These are phyloP conservation scores for Marasmius tenuissimus DNA, from an alignment of 1,284 basidiomycete species.

Conservation along the genomic window DNA sequence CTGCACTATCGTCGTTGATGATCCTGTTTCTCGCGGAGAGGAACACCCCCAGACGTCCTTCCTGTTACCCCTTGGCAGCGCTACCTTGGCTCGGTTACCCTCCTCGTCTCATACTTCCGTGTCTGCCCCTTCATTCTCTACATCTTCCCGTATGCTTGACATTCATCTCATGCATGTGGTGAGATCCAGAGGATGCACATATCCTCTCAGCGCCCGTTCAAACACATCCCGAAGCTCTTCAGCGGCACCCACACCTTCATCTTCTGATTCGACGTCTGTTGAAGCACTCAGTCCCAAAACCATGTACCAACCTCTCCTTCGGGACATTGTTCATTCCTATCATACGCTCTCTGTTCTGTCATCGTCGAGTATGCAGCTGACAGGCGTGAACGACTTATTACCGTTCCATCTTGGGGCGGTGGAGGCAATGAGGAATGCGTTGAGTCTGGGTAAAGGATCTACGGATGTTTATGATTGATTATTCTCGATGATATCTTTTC, in stretches of 20 bases:
- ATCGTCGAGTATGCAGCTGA: conserved; percentile 46
- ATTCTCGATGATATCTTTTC: neutral
- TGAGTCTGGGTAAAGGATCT: conserved; percentile 12
- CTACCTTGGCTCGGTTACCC: conserved; percentile 56
- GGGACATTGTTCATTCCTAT: conserved; percentile 66
- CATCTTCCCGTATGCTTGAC: conserved; percentile 52
- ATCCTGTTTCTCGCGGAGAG: conserved; percentile 17
- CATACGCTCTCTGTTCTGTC: conserved; percentile 66
- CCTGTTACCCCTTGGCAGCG: conserved; percentile 53
- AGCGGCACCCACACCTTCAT: conserved; percentile 17
- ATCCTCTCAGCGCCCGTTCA: neutral
- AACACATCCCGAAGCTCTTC: neutral
- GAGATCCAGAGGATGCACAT: conserved; percentile 33
- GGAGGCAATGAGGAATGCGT: conserved; percentile 51
- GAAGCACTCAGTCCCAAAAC: neutral
- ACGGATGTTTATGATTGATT: neutral
- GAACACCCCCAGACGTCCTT: conserved; percentile 28
- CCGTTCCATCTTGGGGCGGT: conserved; percentile 72
- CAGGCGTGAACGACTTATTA: conserved; percentile 43
- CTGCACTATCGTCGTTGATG: conserved; percentile 34
- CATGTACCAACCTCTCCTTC: conserved; percentile 34
- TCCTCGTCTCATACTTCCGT: conserved; percentile 39
- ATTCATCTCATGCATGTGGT: conserved; percentile 58
- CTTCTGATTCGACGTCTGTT: conserved; percentile 32
- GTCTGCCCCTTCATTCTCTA: conserved; percentile 36